Percentiles rank a stretch among this genome's conserved stretches.
Evolutionary conservation across 1,139 yeast species (phyloP).

Genomic region (Pichiaceae sp.): DNA sequence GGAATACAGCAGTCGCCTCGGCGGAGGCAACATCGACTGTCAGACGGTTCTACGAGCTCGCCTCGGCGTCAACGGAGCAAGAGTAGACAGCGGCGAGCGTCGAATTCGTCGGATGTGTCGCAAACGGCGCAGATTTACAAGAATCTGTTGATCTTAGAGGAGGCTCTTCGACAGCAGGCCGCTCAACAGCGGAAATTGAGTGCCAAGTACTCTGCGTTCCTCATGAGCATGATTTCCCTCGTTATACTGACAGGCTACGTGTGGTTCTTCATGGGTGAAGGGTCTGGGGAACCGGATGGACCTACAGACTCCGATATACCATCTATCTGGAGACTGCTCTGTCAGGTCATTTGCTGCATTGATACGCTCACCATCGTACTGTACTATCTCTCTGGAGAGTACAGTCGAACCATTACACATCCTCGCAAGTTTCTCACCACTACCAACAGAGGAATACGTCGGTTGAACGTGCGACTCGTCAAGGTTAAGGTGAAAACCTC

Average conservation of each 20-base stretch:
- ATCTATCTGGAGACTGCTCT: conserved; percentile 25
- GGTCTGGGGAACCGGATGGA: background rate
- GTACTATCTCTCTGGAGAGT: conserved; percentile 85
- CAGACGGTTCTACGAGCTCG: conserved; percentile 4
- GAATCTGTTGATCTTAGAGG: conserved; percentile 76
- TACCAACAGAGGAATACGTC: conserved; percentile 82
- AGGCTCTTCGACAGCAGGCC: conserved; percentile 73
- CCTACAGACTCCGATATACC: background rate
- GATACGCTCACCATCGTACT: conserved; percentile 62
- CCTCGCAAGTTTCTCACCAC: conserved; percentile 72
- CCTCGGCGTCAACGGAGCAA: background rate
- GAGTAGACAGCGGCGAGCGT: conserved; percentile 3
- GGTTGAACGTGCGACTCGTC: conserved; percentile 70
- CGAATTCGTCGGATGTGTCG: conserved; percentile 13
- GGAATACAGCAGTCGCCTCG: background rate
- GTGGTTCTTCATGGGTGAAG: conserved; percentile 8
- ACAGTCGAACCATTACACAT: conserved; percentile 71
- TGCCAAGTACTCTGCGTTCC: conserved; percentile 65
- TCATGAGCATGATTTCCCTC: conserved; percentile 25
- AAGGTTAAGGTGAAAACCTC: conserved; percentile 54
- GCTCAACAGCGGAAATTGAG: conserved; percentile 62
- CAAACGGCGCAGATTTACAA: conserved; percentile 63
- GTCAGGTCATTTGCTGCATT: conserved; percentile 60
- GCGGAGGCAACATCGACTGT: conserved; percentile 13
- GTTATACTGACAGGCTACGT: conserved; percentile 21